Conservation (phyloP, 1,284 basidiomycete species). For the Sphagnurus paluster region DNA sequence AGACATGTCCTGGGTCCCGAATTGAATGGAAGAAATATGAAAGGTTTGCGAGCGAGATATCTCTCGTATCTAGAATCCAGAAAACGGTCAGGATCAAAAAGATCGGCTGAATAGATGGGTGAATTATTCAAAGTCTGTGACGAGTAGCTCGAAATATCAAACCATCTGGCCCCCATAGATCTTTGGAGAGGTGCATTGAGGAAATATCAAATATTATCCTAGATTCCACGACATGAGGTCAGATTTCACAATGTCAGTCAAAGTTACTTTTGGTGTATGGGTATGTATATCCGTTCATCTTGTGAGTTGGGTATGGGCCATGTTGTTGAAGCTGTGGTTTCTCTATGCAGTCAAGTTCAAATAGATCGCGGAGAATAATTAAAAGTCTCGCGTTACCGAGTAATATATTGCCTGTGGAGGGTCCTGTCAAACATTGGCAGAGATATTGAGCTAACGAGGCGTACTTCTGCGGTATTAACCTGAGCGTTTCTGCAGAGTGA, state of each 20-base stretch:
- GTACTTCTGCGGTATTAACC: conserved; percentile 59
- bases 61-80: conserved; percentile 6
- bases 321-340: conserved; percentile 40
- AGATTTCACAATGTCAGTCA: neutral
- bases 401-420: conserved; percentile 43
- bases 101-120: neutral
- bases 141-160: no score
- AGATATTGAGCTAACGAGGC: conserved; percentile 12
- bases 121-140: no score
- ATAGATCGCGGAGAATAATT: neutral
- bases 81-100: conserved; percentile 15
- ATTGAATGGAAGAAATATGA: conserved; percentile 12
- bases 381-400: conserved; percentile 29
- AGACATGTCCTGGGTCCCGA: conserved; percentile 6
- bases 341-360: conserved; percentile 22
- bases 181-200: conserved; percentile 36
- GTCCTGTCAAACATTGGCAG: conserved; percentile 12
- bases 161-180: conserved; percentile 49
- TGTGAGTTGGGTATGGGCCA: conserved; percentile 23
- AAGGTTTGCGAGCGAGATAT: conserved; percentile 8
- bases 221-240: neutral
- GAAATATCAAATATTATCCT: conserved; percentile 30
- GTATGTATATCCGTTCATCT: conserved; percentile 35
- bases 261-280: conserved; percentile 27
- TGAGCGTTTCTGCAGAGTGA: conserved; percentile 49